Evolutionary conservation across 495 filamentous ascomycete genomes (phyloP), one percentile per base, ranked within the genome.

Genomic region (Annulohypoxylon nitens): DNA sequence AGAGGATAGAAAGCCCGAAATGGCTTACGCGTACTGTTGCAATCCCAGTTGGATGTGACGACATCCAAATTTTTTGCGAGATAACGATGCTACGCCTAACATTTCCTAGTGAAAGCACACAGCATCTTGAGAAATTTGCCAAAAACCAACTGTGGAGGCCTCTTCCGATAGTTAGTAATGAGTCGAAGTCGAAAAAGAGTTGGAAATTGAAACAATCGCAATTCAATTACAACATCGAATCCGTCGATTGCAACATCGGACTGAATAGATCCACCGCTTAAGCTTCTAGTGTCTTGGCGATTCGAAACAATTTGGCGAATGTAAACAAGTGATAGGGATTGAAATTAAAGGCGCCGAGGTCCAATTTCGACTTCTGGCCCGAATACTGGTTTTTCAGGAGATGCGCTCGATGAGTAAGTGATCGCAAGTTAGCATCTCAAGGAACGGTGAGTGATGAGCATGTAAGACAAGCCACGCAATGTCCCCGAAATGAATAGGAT

Each of bases 11-110:
- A 54, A 54, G 3, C 25, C 18, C 50, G 20, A 54, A 54, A 30
- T 30, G 34, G 57, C 57, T 60, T 41, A 60, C 57, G 57, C 36
- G 57, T 41, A 60, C 36, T 43, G 57, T 60, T 60, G 57, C 37
- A 43, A 60, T 60, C 57, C 57, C 41, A 43, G 57, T 43, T 60
- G n/a, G 39, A 11, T 25, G 57, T 60, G 57, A 45, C 57, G 57
- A 43, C 57, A 60, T 60, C 25, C 8, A 6, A 20, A 41, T 43
- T 60, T 39, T 39, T n/a, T 37, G 36, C 34, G 18, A 43, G 36
- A 60, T 60, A 60, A 43, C 20, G 36, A 39, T 16, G 20, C 36
- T 26, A 43, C 20, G 14, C 9, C 11, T 26, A 30, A 12, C 23
- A 54, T 30, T 11, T 26, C 50, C 10, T 33, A 30, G 20, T 14